Conservation (phyloP, 2,329 filamentous ascomycete species). For the Thelonectria discophora region DNA sequence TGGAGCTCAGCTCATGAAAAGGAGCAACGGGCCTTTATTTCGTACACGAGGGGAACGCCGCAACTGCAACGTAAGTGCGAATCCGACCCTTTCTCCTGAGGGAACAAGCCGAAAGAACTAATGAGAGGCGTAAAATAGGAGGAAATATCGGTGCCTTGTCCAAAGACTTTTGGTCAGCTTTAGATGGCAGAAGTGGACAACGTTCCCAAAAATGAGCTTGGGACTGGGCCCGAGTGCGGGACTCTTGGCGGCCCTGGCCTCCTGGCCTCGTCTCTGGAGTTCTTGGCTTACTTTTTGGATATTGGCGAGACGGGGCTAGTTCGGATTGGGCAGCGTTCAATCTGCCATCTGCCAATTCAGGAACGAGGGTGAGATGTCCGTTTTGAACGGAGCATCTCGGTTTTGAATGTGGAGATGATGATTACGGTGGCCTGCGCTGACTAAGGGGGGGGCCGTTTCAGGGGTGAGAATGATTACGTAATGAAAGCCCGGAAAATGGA, state of each 20-base stretch:
- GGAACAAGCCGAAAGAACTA: slow-evolving; percentile 12
- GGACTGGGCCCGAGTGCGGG: slow-evolving; percentile 15
- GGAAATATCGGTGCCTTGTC: slow-evolving; percentile 26
- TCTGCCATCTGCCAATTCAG: slow-evolving; percentile 8
- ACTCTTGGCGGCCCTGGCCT: slow-evolving; percentile 19
- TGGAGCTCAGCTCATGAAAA: slow-evolving; percentile 24
- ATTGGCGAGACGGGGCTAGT: slow-evolving; percentile 5
- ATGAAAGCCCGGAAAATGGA: slow-evolving; percentile 15
- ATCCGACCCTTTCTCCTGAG: slow-evolving; percentile 1
- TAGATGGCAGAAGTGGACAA: slow-evolving; percentile 30
- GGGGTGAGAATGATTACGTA: neutral
- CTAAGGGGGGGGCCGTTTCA: neutral
- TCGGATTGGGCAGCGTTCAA: slow-evolving; percentile 9
- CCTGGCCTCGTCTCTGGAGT: neutral
- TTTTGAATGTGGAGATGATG: neutral
- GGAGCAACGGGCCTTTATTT: slow-evolving; percentile 11
- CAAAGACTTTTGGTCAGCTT: slow-evolving; percentile 13
- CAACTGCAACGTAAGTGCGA: neutral
- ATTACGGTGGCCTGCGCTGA: neutral
- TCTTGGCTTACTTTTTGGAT: slow-evolving; percentile 18
- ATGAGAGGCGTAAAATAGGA: slow-evolving; percentile 13
- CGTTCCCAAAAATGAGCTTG: slow-evolving; percentile 29
- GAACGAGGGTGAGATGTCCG: neutral
- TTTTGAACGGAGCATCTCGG: slow-evolving; percentile 10
- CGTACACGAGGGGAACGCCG: neutral